Conservation (phyloP, 306 rosid species). For the Begonia loranthoides region DNA sequence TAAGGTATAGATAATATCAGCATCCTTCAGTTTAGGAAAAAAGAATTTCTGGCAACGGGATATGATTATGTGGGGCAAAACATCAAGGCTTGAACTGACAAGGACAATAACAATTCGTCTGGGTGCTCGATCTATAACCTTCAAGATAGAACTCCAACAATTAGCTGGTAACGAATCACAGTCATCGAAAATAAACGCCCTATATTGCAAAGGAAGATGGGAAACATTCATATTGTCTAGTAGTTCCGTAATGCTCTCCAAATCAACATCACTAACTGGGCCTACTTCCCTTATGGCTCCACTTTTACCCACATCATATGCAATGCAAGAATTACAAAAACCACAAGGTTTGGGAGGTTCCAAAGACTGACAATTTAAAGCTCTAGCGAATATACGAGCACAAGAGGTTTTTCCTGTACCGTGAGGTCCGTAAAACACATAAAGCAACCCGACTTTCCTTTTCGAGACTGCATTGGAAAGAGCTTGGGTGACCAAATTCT, state of each 20-base stretch:
- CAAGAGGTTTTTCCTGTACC: constrained; percentile 95
- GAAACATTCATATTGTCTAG: constrained; percentile 69
- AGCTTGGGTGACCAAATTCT: constrained; percentile 84
- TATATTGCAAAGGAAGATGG: constrained; percentile 60
- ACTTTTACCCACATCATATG: constrained; percentile 71
- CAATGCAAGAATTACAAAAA: constrained; percentile 74
- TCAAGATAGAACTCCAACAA: constrained; percentile 90
- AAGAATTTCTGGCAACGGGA: constrained; percentile 96
- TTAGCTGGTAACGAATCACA: constrained; percentile 69
- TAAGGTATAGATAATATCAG: constrained; percentile 67
- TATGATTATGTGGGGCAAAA: constrained; percentile 90
- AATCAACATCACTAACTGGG: constrained; percentile 79
- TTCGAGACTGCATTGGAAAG: constrained; percentile 78
- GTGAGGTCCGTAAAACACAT: constrained; percentile 93
- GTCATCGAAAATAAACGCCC: constrained; percentile 85
- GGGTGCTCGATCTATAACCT: constrained; percentile 98
- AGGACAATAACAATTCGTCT: constrained; percentile 92
- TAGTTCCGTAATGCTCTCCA: constrained; percentile 71
- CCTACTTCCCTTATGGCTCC: constrained; percentile 79
- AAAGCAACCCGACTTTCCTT: constrained; percentile 71
- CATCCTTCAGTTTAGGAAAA: constrained; percentile 90
- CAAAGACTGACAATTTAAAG: constrained; percentile 76
- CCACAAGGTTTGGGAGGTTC: constrained; percentile 89
- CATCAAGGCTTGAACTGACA: constrained; percentile 93
- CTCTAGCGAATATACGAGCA: constrained; percentile 88